Evolutionary conservation across 1,284 basidiomycete species (phyloP), one percentile per base, ranked within the genome.

Genomic region (Heterobasidion irregulare): DNA sequence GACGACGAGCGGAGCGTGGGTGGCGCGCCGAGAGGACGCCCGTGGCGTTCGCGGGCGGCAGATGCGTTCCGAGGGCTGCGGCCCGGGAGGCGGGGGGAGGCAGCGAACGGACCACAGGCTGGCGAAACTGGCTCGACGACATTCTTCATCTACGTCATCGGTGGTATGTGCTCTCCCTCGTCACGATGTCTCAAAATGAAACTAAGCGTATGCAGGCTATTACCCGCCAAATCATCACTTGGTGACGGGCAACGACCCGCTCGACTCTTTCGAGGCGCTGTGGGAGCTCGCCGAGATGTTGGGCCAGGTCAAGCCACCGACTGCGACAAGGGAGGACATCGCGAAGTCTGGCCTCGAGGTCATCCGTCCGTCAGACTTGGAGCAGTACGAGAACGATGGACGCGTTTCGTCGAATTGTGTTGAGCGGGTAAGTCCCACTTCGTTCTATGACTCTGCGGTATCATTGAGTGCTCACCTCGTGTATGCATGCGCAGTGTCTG

Each of bases 171-270:
- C n/a, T n/a, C n/a, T n/a, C n/a, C n/a, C n/a, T n/a, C n/a, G n/a
- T n/a, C n/a, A n/a, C 49, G 13, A 38, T 53, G 19, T 38, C 6
- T 38, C 36, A 6, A 5, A 36, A 9, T 43, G 45, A 41, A 8
- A 19, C 34, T 10, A 19, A 38, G 38, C 52, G 43, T 47, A 48
- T 47, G 8, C 62, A 82, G 92, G 91, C 16, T 92, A 93, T 65
- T 95, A 94, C 66, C 89, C 92, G 1, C 86, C 87, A 19, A 84
- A 89, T 59, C 92, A 94, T 66, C 87, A 83, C 52, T 84, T 95
- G 57, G 82, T 94, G 49, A 85, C 84, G 6, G 87, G 88, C 33
- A 84, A 84, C 0, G 82, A 84, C 58, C 80, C 83, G 35, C 71
- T 92, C 61, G 86, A 82, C 63, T 91, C 85, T 18, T 88, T 92